Base-by-base conservation (phyloP, 208 protist genomes). In the Trypanosoma avium region DNA sequence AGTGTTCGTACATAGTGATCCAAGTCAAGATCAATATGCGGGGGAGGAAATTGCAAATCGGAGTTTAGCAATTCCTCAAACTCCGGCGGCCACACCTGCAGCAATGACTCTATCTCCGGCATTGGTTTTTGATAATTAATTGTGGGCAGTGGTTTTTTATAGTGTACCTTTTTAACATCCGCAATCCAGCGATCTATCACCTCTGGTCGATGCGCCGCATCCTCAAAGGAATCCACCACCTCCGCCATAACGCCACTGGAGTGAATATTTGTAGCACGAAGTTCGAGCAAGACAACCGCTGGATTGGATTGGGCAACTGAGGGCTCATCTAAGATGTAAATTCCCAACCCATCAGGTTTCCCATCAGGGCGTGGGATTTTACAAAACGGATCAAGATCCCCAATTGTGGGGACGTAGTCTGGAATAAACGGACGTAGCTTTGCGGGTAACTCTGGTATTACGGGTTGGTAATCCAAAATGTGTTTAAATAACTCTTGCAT, bases 351-450 rank as follows among this genome's bases (percentile, higher is more conserved):
- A 55, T 97, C 91, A 24, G 88, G 84, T 40, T 86, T 75, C 3
- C 78, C 86, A 68, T 98, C 97, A 9, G 97, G 97, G 5, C 97
- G 86, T 17, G 92, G 82, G n/a, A 99, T 81, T 81, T 99, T 99
- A 53, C 98, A 72, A 63, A 99, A 99, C 0, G 96, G 86, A 70
- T 99, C 97, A 45, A 99, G 87, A 48, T 99, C 97, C 17, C 97
- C 97, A 27, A 99, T 84, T 0, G 97, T 83, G 5, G 98, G 97
- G 55, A 99, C 96, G 82, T 98, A 99, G 52, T 99, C 97, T 4
- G 97, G 97, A 60, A 99, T 97, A 79, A 99, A 99, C 8, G 98
- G 97, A 22, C 92, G 87, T 58, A 99, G 80, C 75, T 95, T 93
- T 10, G 97, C 95, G 13, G 97, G 95, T 26, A 99, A 75, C 67